Base-by-base conservation (phyloP, 495 filamentous ascomycete species). In the Rhizodiscina lignyota region DNA sequence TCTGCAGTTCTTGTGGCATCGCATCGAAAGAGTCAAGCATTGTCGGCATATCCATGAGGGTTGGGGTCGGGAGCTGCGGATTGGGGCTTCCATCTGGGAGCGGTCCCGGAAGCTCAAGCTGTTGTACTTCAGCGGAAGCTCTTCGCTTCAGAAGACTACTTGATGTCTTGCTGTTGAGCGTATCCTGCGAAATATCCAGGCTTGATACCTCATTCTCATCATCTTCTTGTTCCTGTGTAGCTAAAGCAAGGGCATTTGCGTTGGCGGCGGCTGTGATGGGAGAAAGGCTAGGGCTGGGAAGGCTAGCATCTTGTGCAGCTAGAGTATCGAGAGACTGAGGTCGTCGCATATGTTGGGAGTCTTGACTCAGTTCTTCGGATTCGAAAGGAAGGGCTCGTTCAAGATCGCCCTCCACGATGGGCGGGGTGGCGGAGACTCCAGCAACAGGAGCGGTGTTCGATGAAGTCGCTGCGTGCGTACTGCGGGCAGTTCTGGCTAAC, bases 241-340 rank as follows among this genome's bases (percentile, higher is more conserved):
- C 34, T 15, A 34, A 21, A 2, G 5, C 23, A 13, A 29, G 37
- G 2, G 22, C 16, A 31, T 32, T 36, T 6, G 32, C 16, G 5
- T 44, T 34, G 10, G 83, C 73, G 21, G 83, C 80, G 18, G 85
- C 77, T 17, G 80, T 76, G 23, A 92, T 87, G 1, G 89, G 89
- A 15, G 91, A 96, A 31, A 96, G 61, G 42, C 89, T 85, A 24
- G 89, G 89, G 49, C 89, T 96, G 21, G 91, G 91, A 33, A 99
- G 63, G 52, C 83, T 94, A 42, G 80, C 80, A 56, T 93, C 85
- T 51, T 89, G 81, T 18, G 72, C 71, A 20, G 73, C 71, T 19
- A 66, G 55, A 1, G 74, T 73, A 48, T 75, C 79, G 35, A 77
- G 58, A 21, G 39, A 45, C 21, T n/a, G 42, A 23, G 44, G 52